Percentiles rank a stretch among this genome's conserved stretches.
Evolutionary conservation across 768 basidiomycete genomes (phyloP).

Genomic region (Russula sp.): DNA sequence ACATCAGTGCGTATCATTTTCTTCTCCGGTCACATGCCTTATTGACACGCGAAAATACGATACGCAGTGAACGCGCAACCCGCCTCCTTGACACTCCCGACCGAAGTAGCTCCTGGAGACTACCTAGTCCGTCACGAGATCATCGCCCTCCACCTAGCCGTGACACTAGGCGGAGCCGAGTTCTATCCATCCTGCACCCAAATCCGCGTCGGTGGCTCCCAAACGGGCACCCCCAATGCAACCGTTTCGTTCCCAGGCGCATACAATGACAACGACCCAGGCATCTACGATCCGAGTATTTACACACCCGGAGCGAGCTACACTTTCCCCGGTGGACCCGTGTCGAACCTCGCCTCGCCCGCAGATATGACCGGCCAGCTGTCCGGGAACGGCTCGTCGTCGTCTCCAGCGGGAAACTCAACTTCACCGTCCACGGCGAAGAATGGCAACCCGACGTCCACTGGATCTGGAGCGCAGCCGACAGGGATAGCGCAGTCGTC

Average conservation of each 20-base stretch:
- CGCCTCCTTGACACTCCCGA: conserved; percentile 37
- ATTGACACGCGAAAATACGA: background rate
- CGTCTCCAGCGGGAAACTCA: background rate
- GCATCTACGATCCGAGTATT: conserved; percentile 57
- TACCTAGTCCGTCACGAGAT: conserved; percentile 80
- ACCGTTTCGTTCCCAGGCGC: conserved; percentile 70
- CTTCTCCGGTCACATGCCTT: background rate
- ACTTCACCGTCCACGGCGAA: background rate
- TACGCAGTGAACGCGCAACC: conserved; percentile 33
- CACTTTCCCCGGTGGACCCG: conserved; percentile 25
- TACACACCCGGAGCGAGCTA: conserved; percentile 6
- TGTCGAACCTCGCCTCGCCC: conserved; percentile 29
- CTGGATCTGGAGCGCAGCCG: conserved; percentile 1
- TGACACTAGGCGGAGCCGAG: conserved; percentile 60
- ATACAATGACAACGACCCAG: conserved; percentile 67
- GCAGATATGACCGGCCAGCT: background rate
- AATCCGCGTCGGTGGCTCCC: conserved; percentile 51
- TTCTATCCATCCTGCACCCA: conserved; percentile 75
- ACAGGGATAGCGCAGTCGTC: background rate
- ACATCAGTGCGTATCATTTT: conserved; percentile 33
- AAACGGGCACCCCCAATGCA: conserved; percentile 50
- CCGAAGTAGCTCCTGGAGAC: conserved; percentile 58
- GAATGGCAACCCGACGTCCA: conserved; percentile 4
- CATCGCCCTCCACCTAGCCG: conserved; percentile 69
- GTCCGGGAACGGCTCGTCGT: background rate